Conservation (phyloP, 2,329 filamentous ascomycete species). For the Cercospora sesami region DNA sequence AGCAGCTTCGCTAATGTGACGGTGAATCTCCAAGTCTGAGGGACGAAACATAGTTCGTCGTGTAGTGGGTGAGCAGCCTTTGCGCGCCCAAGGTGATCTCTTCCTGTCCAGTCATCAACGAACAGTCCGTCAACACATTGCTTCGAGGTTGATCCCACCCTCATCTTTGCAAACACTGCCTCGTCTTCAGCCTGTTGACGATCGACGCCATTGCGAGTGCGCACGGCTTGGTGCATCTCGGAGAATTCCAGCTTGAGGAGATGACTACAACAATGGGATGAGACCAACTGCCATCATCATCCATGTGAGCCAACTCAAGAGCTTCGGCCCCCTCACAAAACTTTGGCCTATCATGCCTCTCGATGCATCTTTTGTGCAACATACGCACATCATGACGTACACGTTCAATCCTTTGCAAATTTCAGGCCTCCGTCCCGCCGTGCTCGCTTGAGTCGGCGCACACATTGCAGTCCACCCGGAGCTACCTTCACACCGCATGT, state of each 20-base stretch:
- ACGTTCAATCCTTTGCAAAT: background rate
- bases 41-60: background rate
- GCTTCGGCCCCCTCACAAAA: too few relatives aligned
- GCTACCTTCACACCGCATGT: too few relatives aligned
- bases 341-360: background rate
- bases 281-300: too few relatives aligned
- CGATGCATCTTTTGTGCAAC: background rate
- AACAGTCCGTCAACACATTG: background rate
- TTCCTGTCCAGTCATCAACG: background rate
- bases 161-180: background rate
- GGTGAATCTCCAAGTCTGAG: background rate
- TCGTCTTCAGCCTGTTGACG: too few relatives aligned
- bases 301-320: too few relatives aligned
- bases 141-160: background rate
- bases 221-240: too few relatives aligned
- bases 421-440: background rate
- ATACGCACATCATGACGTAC: background rate
- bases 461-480: too few relatives aligned
- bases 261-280: too few relatives aligned
- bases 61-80: background rate
- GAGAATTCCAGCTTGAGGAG: too few relatives aligned
- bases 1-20: constrained; percentile 4
- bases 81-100: background rate
- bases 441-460: background rate
- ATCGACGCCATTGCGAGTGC: too few relatives aligned